Conservation (phyloP, 768 basidiomycete species). For the Jaapia argillacea region DNA sequence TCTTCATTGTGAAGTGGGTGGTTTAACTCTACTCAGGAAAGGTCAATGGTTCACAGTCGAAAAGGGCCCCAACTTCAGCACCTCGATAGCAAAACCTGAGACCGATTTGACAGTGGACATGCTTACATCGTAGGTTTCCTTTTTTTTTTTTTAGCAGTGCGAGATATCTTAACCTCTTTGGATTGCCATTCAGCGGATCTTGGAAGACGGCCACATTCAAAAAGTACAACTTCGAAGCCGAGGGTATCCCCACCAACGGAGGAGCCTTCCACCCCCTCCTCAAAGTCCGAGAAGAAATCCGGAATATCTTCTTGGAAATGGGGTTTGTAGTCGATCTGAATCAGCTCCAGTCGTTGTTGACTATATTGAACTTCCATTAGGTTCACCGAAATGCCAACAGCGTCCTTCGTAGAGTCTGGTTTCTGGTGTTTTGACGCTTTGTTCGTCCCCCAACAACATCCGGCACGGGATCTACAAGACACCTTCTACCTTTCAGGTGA, state of each 20-base stretch:
- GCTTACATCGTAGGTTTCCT: constrained; percentile 66
- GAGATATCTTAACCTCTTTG: constrained; percentile 3
- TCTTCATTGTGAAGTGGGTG: not conserved
- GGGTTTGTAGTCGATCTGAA: constrained; percentile 46
- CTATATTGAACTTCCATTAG: constrained; percentile 27
- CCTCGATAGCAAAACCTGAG: constrained; percentile 85
- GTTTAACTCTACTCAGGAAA: constrained; percentile 48
- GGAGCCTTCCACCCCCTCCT: constrained; percentile 94
- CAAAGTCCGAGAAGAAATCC: constrained; percentile 96
- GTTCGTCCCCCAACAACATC: constrained; percentile 98
- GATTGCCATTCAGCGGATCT: constrained; percentile 82
- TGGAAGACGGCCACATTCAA: constrained; percentile 95
- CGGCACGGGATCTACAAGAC: constrained; percentile 94
- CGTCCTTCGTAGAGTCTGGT: constrained; percentile 90
- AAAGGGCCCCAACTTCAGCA: constrained; percentile 83
- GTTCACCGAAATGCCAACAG: constrained; percentile 98
- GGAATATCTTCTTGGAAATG: constrained; percentile 98
- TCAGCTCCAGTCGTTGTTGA: not conserved
- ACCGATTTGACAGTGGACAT: constrained; percentile 96
- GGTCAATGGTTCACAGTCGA: constrained; percentile 88
- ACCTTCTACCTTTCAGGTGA: constrained; percentile 95
- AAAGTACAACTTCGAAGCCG: constrained; percentile 98
- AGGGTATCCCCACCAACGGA: constrained; percentile 80
- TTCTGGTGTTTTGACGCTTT: constrained; percentile 99
- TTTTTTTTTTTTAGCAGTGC: not conserved